Percentiles rank a stretch among this genome's conserved stretches.
Evolutionary conservation across 2,329 filamentous ascomycete genomes (phyloP).

Genomic region (Westerdykella ornata): DNA sequence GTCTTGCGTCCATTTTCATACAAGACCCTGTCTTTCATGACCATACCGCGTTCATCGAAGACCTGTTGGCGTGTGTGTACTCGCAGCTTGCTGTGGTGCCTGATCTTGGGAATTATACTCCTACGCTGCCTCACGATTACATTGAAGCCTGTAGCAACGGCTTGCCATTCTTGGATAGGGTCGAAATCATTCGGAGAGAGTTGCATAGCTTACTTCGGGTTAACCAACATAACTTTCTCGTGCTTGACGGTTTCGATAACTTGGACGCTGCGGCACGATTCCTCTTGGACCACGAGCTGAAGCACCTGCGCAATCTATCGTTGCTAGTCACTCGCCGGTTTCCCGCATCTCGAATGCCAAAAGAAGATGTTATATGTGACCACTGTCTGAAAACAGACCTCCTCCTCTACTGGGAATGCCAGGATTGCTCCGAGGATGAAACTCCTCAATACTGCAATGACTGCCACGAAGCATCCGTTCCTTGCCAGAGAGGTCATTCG

Average conservation of each 20-base stretch:
- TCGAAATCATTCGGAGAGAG: background rate
- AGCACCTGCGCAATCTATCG: background rate
- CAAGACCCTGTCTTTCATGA: background rate
- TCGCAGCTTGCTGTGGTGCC: background rate
- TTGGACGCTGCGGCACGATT: background rate
- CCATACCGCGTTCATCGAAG: background rate
- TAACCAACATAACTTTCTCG: background rate
- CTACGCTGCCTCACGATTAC: background rate
- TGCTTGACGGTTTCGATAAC: conserved; percentile 1
- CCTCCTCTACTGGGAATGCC: background rate
- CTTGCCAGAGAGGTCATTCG: background rate
- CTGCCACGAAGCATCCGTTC: background rate
- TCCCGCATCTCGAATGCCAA: background rate
- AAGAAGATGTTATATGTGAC: background rate
- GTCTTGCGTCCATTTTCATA: background rate
- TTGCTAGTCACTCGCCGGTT: background rate
- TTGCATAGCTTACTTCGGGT: background rate
- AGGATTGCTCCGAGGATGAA: background rate
- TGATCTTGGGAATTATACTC: background rate
- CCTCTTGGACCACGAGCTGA: background rate
- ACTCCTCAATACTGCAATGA: background rate
- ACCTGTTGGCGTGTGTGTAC: background rate
- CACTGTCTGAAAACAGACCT: background rate
- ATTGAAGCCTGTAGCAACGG: background rate
- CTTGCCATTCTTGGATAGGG: background rate